These are phyloP conservation scores for Hanseniaspora nectarophila DNA, from an alignment of 805 yeast genomes.

Conservation along the genomic window DNA sequence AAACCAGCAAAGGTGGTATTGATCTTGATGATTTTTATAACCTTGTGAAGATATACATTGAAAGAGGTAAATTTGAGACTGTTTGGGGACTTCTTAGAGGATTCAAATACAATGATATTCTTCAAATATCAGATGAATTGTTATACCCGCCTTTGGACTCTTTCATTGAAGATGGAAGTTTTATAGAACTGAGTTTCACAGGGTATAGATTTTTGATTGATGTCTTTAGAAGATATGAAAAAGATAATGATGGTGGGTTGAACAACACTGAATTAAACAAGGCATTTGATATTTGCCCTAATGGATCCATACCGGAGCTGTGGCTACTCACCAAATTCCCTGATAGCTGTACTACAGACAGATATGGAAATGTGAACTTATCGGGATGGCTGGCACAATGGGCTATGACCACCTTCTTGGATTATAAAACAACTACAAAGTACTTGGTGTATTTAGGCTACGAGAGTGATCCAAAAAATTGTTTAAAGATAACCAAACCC, in stretches of 20 bases:
- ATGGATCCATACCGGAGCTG: slow-evolving; percentile 59
- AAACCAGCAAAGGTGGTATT: slow-evolving; percentile 39
- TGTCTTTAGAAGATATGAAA: slow-evolving; percentile 73
- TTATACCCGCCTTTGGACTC: slow-evolving; percentile 72
- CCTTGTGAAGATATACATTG: slow-evolving; percentile 72
- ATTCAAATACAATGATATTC: slow-evolving; percentile 82
- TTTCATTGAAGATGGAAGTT: slow-evolving; percentile 42
- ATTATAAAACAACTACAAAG: slow-evolving; percentile 70
- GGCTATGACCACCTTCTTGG: slow-evolving; percentile 89
- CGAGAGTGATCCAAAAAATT: slow-evolving; percentile 41
- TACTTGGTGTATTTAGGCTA: slow-evolving; percentile 86
- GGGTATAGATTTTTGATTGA: slow-evolving; percentile 91
- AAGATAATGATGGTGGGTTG: slow-evolving; percentile 93
- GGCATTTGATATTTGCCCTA: slow-evolving; percentile 76
- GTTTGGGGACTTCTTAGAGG: slow-evolving; percentile 88
- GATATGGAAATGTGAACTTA: slow-evolving; percentile 74
- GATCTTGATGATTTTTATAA: slow-evolving; percentile 64
- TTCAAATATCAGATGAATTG: slow-evolving; percentile 68
- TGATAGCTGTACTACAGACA: slow-evolving; percentile 74
- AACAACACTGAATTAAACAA: slow-evolving; percentile 56
- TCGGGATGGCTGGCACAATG: slow-evolving; percentile 99
- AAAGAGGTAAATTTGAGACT: slow-evolving; percentile 89
- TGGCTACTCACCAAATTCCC: slow-evolving; percentile 88
- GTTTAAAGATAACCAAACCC: slow-evolving; percentile 72
- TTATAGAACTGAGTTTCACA: slow-evolving; percentile 82